Evolutionary conservation across 371 early-diverging fungal genomes (phyloP).

Genomic region (Syncephalastrum monosporum): DNA sequence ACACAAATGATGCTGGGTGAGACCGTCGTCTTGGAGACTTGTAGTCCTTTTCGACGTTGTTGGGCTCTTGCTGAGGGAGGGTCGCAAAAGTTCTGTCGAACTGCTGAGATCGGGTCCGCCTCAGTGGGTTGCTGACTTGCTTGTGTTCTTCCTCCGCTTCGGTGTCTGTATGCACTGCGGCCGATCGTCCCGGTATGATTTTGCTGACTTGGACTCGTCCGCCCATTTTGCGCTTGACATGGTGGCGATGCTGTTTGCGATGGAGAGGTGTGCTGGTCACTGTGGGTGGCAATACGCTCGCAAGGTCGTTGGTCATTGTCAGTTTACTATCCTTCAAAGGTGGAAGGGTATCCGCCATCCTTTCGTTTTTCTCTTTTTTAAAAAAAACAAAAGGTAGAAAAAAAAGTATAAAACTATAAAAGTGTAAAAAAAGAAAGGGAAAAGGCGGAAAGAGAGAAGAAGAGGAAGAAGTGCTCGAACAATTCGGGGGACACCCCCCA

Average conservation of each 20-base stretch:
- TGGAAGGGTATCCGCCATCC: too few relatives aligned
- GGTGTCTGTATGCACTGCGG: constrained; percentile 9
- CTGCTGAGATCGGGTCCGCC: constrained; percentile 12
- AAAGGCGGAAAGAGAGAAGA: too few relatives aligned
- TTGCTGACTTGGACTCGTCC: constrained; percentile 4
- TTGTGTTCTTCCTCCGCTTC: constrained; percentile 7
- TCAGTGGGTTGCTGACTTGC: not conserved
- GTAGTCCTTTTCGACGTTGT: too few relatives aligned
- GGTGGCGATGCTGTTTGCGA: constrained; percentile 10
- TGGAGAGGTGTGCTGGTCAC: not conserved
- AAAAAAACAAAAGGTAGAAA: not conserved
- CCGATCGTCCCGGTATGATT: not conserved
- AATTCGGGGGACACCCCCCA: too few relatives aligned
- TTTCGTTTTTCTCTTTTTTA: too few relatives aligned
- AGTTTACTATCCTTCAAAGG: too few relatives aligned
- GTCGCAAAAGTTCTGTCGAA: not conserved
- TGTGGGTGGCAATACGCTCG: constrained; percentile 7
- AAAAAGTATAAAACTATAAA: not conserved
- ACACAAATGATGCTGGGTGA: constrained; percentile 2
- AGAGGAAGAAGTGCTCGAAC: too few relatives aligned
- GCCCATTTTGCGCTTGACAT: constrained; percentile 9
- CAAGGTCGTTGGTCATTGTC: too few relatives aligned
- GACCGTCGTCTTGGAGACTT: too few relatives aligned
- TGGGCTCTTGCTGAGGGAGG: not conserved
- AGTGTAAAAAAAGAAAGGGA: too few relatives aligned